Evolutionary conservation across 495 filamentous ascomycete species (phyloP), one percentile per base, ranked within the genome.

Genomic region (Podospora didyma): DNA sequence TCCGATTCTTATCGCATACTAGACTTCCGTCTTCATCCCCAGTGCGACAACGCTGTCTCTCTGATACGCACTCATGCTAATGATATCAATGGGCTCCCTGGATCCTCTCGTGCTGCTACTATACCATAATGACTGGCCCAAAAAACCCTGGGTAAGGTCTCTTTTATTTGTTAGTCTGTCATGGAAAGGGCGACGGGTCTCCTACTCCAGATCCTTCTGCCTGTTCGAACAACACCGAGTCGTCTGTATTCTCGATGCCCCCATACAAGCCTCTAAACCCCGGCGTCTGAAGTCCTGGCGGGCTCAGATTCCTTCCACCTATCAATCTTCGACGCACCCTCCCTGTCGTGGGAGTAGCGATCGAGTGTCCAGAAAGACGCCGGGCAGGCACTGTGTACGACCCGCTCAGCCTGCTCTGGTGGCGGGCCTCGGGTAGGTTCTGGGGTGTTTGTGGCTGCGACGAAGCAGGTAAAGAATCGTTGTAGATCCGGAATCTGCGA

Each of bases 381-480:
- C 62, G 57, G 22, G 61, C 48, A 17, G 79, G 76, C 4, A 70
- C 77, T 16, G 79, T 82, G 61, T 73, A 79, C 10, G 72, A 65
- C 16, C 76, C 72, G 14, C 68, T 64, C 48, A 78, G 62, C 21
- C 73, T 75, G 46, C 77, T 79, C 47, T 67, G 75, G 49, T 78
- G 78, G 11, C 76, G 72, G 22, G 77, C 65, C 63, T 80, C 78
- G 2, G 79, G 77, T 11, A 85, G 66, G 50, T 81, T 73, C 31
- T 70, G 70, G 7, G 82, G 81, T 9, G 82, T 85, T 54, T 79
- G 79, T 17, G 82, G 82, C 59, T 85, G 82, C 2, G 68, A 70
- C 2, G 67, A 69, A 22, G 78, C 69, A 9, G 80, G 72, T 46
- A 80, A 55, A 34, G 60, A 62, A 57, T 85, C 82, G 59, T 82